Percentiles rank a stretch among this genome's conserved stretches.
These are phyloP conservation scores for Cyberlindnera veronae DNA, from an alignment of 805 yeast species.

Conservation along the genomic window DNA sequence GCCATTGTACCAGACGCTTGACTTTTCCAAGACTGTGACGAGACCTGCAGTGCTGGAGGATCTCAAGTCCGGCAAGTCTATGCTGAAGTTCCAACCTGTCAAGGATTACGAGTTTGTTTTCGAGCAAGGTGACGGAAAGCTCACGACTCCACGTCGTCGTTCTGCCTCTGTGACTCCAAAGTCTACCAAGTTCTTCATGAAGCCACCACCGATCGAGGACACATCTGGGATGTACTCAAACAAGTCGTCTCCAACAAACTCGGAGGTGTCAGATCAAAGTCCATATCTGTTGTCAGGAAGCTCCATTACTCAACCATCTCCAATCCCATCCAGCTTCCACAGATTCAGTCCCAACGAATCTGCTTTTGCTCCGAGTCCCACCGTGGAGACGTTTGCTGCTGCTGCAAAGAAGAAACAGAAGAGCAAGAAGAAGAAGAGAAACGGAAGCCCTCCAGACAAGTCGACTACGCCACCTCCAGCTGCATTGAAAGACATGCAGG, in stretches of 20 bases:
- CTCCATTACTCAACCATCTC: constrained; percentile 13
- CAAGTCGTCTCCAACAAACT: constrained; percentile 25
- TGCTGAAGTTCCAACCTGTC: constrained; percentile 13
- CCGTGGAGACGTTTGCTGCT: constrained; percentile 2
- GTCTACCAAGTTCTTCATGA: constrained; percentile 15
- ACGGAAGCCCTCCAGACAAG: constrained; percentile 1
- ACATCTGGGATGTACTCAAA: constrained; percentile 16
- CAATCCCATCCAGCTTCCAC: constrained; percentile 14
- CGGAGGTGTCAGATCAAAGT: constrained; percentile 23
- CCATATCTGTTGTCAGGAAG: constrained; percentile 19
- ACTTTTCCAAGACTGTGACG: constrained; percentile 24
- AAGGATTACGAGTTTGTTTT: constrained; percentile 27
- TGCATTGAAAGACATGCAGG: constrained; percentile 13
- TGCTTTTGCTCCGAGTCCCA: constrained; percentile 3
- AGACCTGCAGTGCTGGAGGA: too few species aligned
- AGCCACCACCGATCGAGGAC: constrained; percentile 25
- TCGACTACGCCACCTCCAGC: constrained; percentile 4
- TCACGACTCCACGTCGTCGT: constrained; percentile 19
- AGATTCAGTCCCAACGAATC: constrained; percentile 17
- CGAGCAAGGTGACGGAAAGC: constrained; percentile 20
- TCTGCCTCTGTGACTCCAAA: constrained; percentile 21
- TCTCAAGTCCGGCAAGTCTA: too few species aligned
- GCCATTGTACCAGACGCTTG: constrained; percentile 24
- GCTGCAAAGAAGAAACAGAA: neutral
- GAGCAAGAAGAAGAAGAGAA: too few species aligned